Conservation (phyloP, 1,139 yeast species). For the Suhomyces chickasaworum region DNA sequence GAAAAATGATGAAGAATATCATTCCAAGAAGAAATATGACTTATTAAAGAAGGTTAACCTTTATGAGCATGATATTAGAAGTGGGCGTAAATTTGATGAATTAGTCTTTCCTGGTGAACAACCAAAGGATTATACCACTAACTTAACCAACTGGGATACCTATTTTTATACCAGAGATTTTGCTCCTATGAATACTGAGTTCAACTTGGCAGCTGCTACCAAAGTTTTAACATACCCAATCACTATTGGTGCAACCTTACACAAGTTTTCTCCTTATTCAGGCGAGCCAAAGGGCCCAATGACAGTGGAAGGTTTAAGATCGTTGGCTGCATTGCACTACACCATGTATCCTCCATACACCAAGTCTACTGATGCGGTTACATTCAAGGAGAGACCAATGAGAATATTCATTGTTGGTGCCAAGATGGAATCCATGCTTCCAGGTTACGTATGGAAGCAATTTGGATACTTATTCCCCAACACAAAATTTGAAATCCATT, state of each 20-base stretch:
- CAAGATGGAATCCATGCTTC: constrained; percentile 89
- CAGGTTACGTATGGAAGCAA: constrained; percentile 96
- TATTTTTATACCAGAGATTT: constrained; percentile 91
- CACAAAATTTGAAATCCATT: constrained; percentile 79
- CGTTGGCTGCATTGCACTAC: constrained; percentile 87
- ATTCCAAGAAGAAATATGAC: constrained; percentile 64
- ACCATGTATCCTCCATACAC: constrained; percentile 78
- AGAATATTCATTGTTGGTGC: constrained; percentile 90
- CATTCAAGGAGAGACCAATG: constrained; percentile 83
- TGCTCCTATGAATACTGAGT: constrained; percentile 95
- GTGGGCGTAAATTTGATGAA: constrained; percentile 93
- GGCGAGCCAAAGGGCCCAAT: constrained; percentile 84
- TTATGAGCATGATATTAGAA: constrained; percentile 91
- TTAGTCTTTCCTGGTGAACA: constrained; percentile 88
- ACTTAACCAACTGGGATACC: constrained; percentile 87
- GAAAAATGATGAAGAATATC: constrained; percentile 78
- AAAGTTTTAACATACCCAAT: constrained; percentile 92
- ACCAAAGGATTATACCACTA: constrained; percentile 74
- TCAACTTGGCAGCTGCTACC: constrained; percentile 92
- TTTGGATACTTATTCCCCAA: constrained; percentile 83
- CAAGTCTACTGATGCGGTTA: constrained; percentile 31
- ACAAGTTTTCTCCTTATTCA: constrained; percentile 82
- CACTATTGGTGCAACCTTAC: constrained; percentile 81
- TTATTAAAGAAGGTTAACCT: constrained; percentile 81
- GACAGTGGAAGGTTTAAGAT: constrained; percentile 88